Evolutionary conservation across 306 rosid species (phyloP), one percentile per base, ranked within the genome.

Genomic region (Acmispon strigosus): DNA sequence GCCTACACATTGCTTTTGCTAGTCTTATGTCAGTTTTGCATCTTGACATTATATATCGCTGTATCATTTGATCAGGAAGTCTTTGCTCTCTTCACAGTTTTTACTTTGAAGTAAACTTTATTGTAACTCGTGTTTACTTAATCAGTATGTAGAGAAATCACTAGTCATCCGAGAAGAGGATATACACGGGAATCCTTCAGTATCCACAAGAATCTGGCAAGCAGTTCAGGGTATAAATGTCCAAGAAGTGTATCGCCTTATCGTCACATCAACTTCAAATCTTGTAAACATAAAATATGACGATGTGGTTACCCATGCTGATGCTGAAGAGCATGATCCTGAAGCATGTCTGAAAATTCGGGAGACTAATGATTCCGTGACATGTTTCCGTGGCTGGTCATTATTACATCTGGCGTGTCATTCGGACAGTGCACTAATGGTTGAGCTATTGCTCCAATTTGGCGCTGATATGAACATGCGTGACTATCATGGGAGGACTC

Each of bases 401-500:
- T 62, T 91, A 59, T 80, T 94, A 84, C 99, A 94, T 79, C 81
- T 94, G 66, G 96, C 99, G 47, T 94, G 99, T 57, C 82, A 84
- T 69, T 56, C 62, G 75, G 82, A 75, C 60, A 77, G 85, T 78
- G 80, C 56, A n/a, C 69, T 86, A 81, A 94, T 90, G 99, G 66
- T 89, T 66, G 99, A 94, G 82, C 85, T 94, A 82, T 79, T 94
- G 81, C 85, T 94, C 74, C 99, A 94, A 84, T 90, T 83, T 71
- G 99, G 96, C 47, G 92, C 97, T 41, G 83, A 89, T 84, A 74
- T 91, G 73, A 94, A 89, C 80, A 53, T 77, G 79, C 34, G 82
- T 1, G 99, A 94, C 80, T 86, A 78, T 78, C 96, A 84, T 76
- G 97, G 97, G 77, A 94, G 92, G 74, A 94, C 97, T 76, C 97